Percentiles rank a stretch among this genome's conserved stretches.
These are phyloP conservation scores for Globisporangium camurandrum DNA, from an alignment of 352 stramenopile species.

Conservation along the genomic window DNA sequence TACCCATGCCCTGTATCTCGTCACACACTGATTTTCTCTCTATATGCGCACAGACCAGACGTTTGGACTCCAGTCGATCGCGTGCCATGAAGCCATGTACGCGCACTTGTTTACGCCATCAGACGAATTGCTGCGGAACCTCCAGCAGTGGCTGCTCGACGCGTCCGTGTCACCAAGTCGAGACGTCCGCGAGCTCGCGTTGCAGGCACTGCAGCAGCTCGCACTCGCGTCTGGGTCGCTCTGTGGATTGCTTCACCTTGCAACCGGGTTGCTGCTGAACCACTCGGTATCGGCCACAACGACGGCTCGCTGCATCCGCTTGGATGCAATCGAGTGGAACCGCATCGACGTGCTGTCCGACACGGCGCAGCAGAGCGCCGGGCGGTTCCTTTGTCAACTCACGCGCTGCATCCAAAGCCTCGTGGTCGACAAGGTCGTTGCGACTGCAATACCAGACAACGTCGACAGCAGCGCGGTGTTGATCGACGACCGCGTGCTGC, in stretches of 20 bases:
- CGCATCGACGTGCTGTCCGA: conserved; percentile 48
- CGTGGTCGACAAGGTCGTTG: conserved; percentile 31
- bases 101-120: conserved; percentile 39
- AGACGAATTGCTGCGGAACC: conserved; percentile 40
- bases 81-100: conserved; percentile 43
- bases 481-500: conserved; percentile 43
- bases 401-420: conserved; percentile 39
- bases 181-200: conserved; percentile 49
- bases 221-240: conserved; percentile 72
- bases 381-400: conserved; percentile 41
- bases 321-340: conserved; percentile 45
- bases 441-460: background rate
- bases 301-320: background rate
- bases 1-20: too few species aligned
- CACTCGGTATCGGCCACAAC: conserved; percentile 8
- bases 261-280: conserved; percentile 59
- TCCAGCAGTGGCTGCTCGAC: conserved; percentile 63
- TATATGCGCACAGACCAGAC: conserved; percentile 24
- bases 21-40: too few species aligned
- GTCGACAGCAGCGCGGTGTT: conserved; percentile 32
- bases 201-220: conserved; percentile 53
- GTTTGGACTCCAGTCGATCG: conserved; percentile 45
- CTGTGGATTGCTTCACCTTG: conserved; percentile 65
- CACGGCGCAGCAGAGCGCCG: conserved; percentile 23
- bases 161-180: conserved; percentile 38